Evolutionary conservation across 73 alveolate species (phyloP), one percentile per base, ranked within the genome.

Genomic region (Blepharisma japonicum): DNA sequence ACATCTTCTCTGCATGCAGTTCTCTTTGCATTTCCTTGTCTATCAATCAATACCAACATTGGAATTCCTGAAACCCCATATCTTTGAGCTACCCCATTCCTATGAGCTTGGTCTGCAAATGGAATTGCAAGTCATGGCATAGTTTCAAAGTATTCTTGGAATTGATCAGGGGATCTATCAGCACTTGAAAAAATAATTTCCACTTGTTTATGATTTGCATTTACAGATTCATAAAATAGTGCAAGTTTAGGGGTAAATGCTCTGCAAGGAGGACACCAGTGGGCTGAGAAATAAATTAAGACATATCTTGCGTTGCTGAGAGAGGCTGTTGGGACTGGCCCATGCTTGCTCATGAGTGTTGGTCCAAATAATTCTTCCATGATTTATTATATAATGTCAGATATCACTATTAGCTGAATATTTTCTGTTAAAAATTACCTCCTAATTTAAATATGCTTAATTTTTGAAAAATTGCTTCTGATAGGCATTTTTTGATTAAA

Each of bases 201-300:
- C 0, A 81, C 68, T 42, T 8, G 21, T 56, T 78, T 81, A 23
- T 54, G 78, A 0, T 1, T 1, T 9, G 86, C 0, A 46, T 81
- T 81, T 47, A 55, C 71, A 9, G 55, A 71, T 51, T 51, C 27
- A 55, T 81, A 81, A 47, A 77, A 7, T 18, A 88, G 85, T 8
- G 78, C 71, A 55, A 87, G 53, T 82, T 86, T 50, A 70, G 92
- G 94, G 55, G 90, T 90, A 84, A 90, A 90, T 39, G 82, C 86
- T 18, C 83, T 45, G 87, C 94, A 87, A 21, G 96, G 94, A 50
- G 91, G 87, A 71, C 94, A 87, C 83, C 89, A 74, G 81, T 83
- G 82, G 76, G 89, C 93, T 9, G 91, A 71, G 83, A 87, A 90
- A 77, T 90, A 90, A 56, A 90, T 32, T 45, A 90, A 81, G 6